Evolutionary conservation across 164 flowering plant genomes (phyloP).

Genomic region (Protea cynaroides): DNA sequence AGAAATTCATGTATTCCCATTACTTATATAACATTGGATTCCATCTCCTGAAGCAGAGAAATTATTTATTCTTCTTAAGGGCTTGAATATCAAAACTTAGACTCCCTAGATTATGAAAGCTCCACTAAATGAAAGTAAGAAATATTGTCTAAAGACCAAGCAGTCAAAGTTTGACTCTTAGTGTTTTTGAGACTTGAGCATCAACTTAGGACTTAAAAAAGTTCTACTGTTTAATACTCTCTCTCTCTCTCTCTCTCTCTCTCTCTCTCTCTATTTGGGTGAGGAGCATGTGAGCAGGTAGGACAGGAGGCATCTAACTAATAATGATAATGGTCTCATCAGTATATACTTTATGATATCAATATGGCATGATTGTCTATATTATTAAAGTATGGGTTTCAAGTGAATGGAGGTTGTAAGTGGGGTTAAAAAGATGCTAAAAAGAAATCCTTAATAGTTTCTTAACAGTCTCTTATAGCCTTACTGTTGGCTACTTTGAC

Average conservation of each 20-base stretch:
- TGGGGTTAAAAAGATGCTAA: background rate
- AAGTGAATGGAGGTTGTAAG: constrained; percentile 5
- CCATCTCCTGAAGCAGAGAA: background rate
- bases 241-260: too few species aligned
- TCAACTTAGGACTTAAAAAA: background rate
- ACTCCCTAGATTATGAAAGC: too few species aligned
- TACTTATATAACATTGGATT: background rate
- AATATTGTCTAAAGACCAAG: too few species aligned
- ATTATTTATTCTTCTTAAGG: background rate
- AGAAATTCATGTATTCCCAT: too few species aligned
- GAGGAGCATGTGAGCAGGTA: constrained; percentile 19
- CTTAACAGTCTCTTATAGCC: background rate
- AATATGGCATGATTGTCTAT: constrained; percentile 5
- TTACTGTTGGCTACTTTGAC: too few species aligned
- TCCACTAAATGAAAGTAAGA: too few species aligned
- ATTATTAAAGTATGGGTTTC: constrained; percentile 13
- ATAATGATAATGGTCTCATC: background rate
- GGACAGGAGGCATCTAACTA: constrained; percentile 17
- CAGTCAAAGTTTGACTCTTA: constrained; percentile 6
- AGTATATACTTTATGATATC: constrained; percentile 2
- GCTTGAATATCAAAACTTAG: too few species aligned
- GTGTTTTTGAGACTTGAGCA: background rate
- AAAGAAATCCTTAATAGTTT: background rate
- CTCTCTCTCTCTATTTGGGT: too few species aligned
- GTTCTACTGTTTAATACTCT: too few species aligned